A percentile compares a stretch with the other conserved stretches of the same genome.
Conservation (phyloP, 768 basidiomycete genomes). For the Mycena galericulata region DNA sequence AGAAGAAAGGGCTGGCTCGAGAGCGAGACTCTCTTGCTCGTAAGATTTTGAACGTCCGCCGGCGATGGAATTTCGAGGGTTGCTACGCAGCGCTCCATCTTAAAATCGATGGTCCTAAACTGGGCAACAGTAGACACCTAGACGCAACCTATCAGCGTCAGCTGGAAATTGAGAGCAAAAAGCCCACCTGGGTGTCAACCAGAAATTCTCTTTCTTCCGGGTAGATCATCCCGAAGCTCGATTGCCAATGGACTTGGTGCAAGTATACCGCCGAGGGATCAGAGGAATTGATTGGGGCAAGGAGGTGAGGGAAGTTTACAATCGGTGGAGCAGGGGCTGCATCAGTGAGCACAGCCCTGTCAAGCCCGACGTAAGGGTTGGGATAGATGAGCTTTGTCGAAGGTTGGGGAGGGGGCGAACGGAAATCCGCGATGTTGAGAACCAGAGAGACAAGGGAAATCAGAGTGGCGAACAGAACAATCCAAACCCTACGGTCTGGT, state of each 20-base stretch:
- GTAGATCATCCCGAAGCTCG: constrained; percentile 28
- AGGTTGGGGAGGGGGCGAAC: too few relatives aligned
- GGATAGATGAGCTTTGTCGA: constrained; percentile 18
- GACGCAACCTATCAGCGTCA: background rate
- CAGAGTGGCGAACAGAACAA: too few relatives aligned
- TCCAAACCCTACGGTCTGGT: too few relatives aligned
- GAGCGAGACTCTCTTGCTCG: background rate
- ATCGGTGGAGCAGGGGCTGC: background rate
- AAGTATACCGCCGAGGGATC: constrained; percentile 3
- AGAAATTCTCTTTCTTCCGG: constrained; percentile 11
- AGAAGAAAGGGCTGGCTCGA: background rate
- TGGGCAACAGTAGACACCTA: constrained; percentile 31
- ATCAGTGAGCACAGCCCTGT: constrained; percentile 1
- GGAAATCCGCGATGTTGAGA: too few relatives aligned
- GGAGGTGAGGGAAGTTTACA: constrained; percentile 15
- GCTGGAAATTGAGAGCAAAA: background rate
- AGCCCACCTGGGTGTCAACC: background rate
- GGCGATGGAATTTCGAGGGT: constrained; percentile 13
- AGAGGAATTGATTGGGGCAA: constrained; percentile 22
- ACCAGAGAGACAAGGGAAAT: too few relatives aligned
- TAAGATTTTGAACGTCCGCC: background rate
- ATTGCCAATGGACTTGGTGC: constrained; percentile 3
- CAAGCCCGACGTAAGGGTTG: constrained; percentile 25
- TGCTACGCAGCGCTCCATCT: constrained; percentile 27
- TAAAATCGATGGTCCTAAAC: constrained; percentile 32